A percentile compares a stretch with the other conserved stretches of the same genome.
These are phyloP conservation scores for Lodderomyces orthopsilosis DNA, from an alignment of 1,139 yeast genomes.

Conservation along the genomic window DNA sequence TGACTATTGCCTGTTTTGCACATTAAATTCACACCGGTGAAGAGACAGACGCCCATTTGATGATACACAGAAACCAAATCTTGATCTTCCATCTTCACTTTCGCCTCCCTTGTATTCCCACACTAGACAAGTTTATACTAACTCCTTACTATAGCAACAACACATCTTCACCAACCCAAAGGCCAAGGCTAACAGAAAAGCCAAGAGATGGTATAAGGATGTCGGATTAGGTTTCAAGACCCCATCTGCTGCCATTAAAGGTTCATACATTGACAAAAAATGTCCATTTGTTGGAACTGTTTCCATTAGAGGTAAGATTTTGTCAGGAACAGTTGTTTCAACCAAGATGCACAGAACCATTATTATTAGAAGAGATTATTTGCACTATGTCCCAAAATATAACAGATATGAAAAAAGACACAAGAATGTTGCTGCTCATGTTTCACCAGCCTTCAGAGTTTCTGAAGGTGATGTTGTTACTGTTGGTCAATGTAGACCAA, in stretches of 20 bases:
- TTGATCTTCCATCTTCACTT: too few relatives aligned
- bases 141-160: slow-evolving; percentile 76
- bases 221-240: slow-evolving; percentile 99
- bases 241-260: slow-evolving; percentile 98
- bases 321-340: slow-evolving; percentile 98
- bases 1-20: too few relatives aligned
- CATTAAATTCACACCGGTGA: too few relatives aligned
- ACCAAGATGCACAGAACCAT: slow-evolving; percentile 99
- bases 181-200: slow-evolving; percentile 97
- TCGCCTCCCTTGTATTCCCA: background rate
- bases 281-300: slow-evolving; percentile 98
- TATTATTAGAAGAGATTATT: slow-evolving; percentile 99
- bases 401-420: slow-evolving; percentile 99
- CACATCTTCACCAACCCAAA: slow-evolving; percentile 99
- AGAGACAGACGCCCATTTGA: too few relatives aligned
- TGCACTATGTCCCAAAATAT: slow-evolving; percentile 99
- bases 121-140: slow-evolving; percentile 10
- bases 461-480: slow-evolving; percentile 98
- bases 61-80: too few relatives aligned
- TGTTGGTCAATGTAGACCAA: slow-evolving; percentile 99
- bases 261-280: slow-evolving; percentile 99
- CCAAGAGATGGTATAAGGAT: slow-evolving; percentile 99
- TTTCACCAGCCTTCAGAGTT: slow-evolving; percentile 99
- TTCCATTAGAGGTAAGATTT: slow-evolving; percentile 99
- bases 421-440: slow-evolving; percentile 99